Base-by-base conservation (phyloP, 2,329 filamentous ascomycete species). In the Fusarium sp. region DNA sequence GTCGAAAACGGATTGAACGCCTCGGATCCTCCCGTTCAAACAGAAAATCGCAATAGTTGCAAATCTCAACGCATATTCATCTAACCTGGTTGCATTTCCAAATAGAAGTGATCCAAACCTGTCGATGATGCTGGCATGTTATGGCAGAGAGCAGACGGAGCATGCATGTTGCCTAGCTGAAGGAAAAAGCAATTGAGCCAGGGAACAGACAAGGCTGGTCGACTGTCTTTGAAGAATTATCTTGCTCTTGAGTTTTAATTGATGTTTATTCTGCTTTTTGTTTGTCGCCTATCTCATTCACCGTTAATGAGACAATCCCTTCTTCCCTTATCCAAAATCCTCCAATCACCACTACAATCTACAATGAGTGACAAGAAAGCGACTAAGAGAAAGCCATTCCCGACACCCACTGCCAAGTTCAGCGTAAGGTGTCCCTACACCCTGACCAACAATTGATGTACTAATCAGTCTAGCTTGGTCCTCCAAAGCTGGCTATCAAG, bases 21-120 rank as follows among this genome's bases (percentile, higher is more conserved):
- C 24, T 45, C 24, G 42, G 17, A 26, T 26, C 24, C 17, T 45
- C 24, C 42, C 17, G 24, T 20, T 45, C 24, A 45, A 26, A 45
- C 42, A 45, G 24, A 14, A 26, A 0, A 12, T 4, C 12, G 11
- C 17, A 26, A 9, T 4, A 1, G 2, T 45, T 45, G 42, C 17
- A 26, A 45, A 13, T 14, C 8, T 26, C 7, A 45, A 13, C 2
- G 7, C 17, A 6, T 5, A 9, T 20, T 14, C 4, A 7, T 4
- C 4, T 2, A 45, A 5, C 3, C 14, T 12, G 0, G 7, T 45
- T 45, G 7, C 0, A 13, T 20, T 6, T n/a, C 0, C 24, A 13
- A 26, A 26, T 17, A 2, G 24, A 45, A 45, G 4, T 20, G 42
- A 20, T 20, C 24, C 5, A 26, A 26, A 45, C 24, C 4, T 26